Evolutionary conservation across 1,139 yeast genomes (phyloP).

Genomic region (Kodamaea sp.): DNA sequence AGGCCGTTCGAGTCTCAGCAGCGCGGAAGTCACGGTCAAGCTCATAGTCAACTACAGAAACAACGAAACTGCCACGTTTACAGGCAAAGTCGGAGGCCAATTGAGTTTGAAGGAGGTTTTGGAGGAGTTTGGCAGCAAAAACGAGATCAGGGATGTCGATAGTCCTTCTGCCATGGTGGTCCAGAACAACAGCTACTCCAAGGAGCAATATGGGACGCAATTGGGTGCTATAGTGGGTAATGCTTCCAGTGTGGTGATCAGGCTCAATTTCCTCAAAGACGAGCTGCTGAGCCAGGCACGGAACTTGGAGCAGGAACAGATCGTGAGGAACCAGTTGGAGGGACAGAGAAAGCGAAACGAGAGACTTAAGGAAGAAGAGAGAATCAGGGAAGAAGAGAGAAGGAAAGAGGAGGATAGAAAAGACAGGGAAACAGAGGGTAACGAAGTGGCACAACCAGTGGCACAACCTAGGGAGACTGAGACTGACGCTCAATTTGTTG

Average conservation of each 20-base stretch:
- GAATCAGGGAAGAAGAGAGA: slow-evolving; percentile 1
- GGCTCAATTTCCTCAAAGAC: slow-evolving; percentile 21
- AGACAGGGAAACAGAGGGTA: not conserved
- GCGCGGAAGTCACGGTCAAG: slow-evolving; percentile 12
- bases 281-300: slow-evolving; percentile 12
- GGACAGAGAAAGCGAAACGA: slow-evolving; percentile 17
- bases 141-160: slow-evolving; percentile 7
- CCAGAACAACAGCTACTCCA: slow-evolving; percentile 12
- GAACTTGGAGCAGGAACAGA: slow-evolving; percentile 21
- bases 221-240: slow-evolving; percentile 15
- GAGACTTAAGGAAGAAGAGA: slow-evolving; percentile 9
- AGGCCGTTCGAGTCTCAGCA: not conserved
- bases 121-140: slow-evolving; percentile 8
- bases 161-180: slow-evolving; percentile 12
- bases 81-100: slow-evolving; percentile 10
- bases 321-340: slow-evolving; percentile 21
- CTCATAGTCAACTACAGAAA: slow-evolving; percentile 10
- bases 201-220: slow-evolving; percentile 7
- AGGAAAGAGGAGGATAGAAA: slow-evolving; percentile 3
- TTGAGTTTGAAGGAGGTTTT: slow-evolving; percentile 11
- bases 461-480: not conserved
- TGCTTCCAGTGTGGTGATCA: slow-evolving; percentile 20
- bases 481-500: not conserved
- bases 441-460: not conserved
- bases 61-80: slow-evolving; percentile 7